A percentile compares a stretch with the other conserved stretches of the same genome.
These are phyloP conservation scores for Lactuca saligna DNA, from an alignment of 129 eudicot genomes.

Conservation along the genomic window DNA sequence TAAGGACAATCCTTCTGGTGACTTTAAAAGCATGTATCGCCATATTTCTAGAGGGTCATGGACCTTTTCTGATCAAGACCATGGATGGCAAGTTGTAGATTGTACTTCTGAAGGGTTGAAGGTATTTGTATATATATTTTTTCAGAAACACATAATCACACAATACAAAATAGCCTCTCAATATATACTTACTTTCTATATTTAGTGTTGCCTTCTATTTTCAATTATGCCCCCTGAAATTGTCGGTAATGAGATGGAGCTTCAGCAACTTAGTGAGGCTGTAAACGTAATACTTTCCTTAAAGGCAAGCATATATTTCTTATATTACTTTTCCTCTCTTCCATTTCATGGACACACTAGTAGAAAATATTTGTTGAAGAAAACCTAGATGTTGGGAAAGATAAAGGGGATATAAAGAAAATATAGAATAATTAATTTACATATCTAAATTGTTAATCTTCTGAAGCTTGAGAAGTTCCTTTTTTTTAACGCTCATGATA, in stretches of 20 bases:
- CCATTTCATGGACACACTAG: no score
- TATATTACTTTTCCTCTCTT: background rate
- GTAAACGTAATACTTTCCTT: conserved; percentile 65
- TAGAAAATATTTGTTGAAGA: no score
- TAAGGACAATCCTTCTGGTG: conserved; percentile 70
- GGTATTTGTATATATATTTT: conserved; percentile 28
- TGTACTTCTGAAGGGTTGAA: conserved; percentile 79
- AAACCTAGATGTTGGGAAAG: background rate
- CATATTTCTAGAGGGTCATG: conserved; percentile 77
- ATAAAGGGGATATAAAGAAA: background rate
- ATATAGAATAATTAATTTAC: background rate
- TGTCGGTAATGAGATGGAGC: conserved; percentile 56
- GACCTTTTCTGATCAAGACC: conserved; percentile 85
- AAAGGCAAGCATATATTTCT: conserved; percentile 42
- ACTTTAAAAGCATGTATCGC: conserved; percentile 67
- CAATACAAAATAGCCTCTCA: background rate
- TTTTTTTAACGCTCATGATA: background rate
- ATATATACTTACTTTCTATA: conserved; percentile 2
- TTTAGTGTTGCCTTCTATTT: conserved; percentile 64
- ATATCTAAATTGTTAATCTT: background rate
- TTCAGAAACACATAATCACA: background rate
- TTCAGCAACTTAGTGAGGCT: conserved; percentile 43
- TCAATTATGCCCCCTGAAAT: conserved; percentile 69
- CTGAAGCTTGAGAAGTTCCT: background rate
- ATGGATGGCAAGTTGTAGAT: conserved; percentile 83